Evolutionary conservation across 345 rosid genomes (phyloP), one percentile per base, ranked within the genome.

Genomic region (Ceriops zippeliana): DNA sequence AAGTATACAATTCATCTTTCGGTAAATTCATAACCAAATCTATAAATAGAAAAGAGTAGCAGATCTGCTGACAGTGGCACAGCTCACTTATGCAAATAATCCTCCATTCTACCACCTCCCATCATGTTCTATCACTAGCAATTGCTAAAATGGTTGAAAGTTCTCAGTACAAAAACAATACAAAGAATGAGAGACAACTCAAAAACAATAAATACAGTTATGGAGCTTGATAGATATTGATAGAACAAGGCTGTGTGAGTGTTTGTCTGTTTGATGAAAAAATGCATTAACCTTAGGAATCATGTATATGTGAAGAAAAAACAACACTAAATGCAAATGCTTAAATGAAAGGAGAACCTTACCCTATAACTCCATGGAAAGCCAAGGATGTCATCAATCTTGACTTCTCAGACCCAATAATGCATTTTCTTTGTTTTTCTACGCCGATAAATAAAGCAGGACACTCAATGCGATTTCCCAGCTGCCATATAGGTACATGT

Each of bases 401-500:
- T 13, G 83, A 66, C 83, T 84, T 82, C 67, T 85, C 89, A 62
- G 76, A 75, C 47, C 90, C 87, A 80, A 80, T 67, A 6, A 78
- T 72, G 78, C 78, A 82, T 71, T 74, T 87, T 74, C 93, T 82
- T 71, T 77, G 80, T 76, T 83, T 86, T 28, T 78, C 70, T 27
- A 93, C 89, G 28, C 96, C 89, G 17, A 93, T 79, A 72, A 81
- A 89, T 31, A 82, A 70, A 54, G 86, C 86, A 58, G 67, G 54
- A 46, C 24, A 62, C 69, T 64, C 81, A 20, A 75, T 27, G 21
- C 22, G 75, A 72, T 84, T 74, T 38, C 57, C 88, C 78, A 87
- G 32, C 96, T 90, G 83, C 54, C 73, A 78, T 9, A 9, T 56
- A 42, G 15, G 49, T 13, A 42, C 17, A 56, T 24, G 16, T 56